Base-by-base conservation (phyloP, 1,284 basidiomycete genomes). In the Vanrija humicola region DNA sequence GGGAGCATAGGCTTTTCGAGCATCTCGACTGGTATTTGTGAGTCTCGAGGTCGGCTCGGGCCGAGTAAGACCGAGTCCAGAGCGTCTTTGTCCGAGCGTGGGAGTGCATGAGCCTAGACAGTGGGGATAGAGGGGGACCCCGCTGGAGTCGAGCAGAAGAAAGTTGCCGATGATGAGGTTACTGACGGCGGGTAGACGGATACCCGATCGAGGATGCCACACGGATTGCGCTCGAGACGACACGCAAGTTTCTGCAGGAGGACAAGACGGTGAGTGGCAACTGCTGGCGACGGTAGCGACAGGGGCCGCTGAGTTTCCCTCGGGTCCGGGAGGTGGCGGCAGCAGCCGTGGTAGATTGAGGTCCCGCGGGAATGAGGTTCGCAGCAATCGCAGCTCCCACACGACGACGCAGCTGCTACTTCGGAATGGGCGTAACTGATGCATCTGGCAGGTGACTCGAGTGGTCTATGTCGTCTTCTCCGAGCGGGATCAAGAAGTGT, bases 1-100 rank as follows among this genome's bases (percentile, higher is more conserved):
- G 83, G 81, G 61, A 83, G 83, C 60, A 82, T 92, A 43, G 90
- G 90, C 48, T 73, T 63, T 49, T 66, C 66, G 14, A 63, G 63
- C 60, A 63, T 67, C 46, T 68, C 62, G 58, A 67, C 64, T 38
- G 65, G 63, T n/a, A 63, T 74, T 38, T 77, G 74, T 75, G 57
- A 67, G 75, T 73, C 2, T 15, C 1, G 16, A 44, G 14, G 28
- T 34, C 19, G 14, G 18, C 34, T 34, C 34, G 34, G 34, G 34
- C 34, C 34, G 34, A 34, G 34, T 34, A 34, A 34, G 34, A 34
- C 34, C 34, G 34, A 12, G 34, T 34, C 34, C 34, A 34, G 34
- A 34, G 34, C 34, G 34, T 34, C 4, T 34, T 34, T 14, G 34
- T 34, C 34, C 34, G 34, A 34, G 34, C 34, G 34, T 34, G 34